Percentiles rank a stretch among this genome's conserved stretches.
These are phyloP conservation scores for Solanum appendiculatum DNA, from an alignment of 257 asterid genomes.

Conservation along the genomic window DNA sequence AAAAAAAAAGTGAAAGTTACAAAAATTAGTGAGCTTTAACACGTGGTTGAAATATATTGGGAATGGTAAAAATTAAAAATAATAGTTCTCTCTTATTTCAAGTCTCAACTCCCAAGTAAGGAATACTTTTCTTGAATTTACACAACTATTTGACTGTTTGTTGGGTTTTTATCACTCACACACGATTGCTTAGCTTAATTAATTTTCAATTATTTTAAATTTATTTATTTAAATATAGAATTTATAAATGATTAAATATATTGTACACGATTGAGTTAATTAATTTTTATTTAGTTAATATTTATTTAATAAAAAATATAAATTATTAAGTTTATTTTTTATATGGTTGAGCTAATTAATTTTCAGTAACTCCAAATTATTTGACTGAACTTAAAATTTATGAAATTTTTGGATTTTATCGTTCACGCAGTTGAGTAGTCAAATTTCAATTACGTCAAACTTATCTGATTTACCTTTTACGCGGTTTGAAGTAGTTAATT, in stretches of 20 bases:
- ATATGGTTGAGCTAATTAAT: background rate
- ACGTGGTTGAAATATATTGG: slow-evolving; percentile 49
- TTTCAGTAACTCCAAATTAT: background rate
- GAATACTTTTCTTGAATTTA: slow-evolving; percentile 50
- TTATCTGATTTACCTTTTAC: background rate
- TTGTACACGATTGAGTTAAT: background rate
- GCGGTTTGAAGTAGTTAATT: background rate
- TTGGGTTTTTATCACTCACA: background rate
- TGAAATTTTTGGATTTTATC: background rate
- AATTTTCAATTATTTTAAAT: background rate
- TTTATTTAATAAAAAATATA: background rate
- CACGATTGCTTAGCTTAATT: background rate
- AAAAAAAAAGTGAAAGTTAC: background rate
- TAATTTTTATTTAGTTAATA: background rate
- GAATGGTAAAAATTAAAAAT: background rate
- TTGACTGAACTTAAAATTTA: background rate
- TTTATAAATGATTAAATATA: background rate
- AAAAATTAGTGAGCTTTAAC: slow-evolving; percentile 16
- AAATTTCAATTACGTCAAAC: background rate
- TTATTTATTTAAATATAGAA: background rate
- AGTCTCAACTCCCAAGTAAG: slow-evolving; percentile 25
- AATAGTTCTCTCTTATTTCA: background rate
- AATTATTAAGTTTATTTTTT: background rate
- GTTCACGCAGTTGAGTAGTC: background rate
- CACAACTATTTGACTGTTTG: slow-evolving; percentile 31